Base-by-base conservation (phyloP, 2,329 filamentous ascomycete genomes). In the Immersiporthe knoxdaviesiana region DNA sequence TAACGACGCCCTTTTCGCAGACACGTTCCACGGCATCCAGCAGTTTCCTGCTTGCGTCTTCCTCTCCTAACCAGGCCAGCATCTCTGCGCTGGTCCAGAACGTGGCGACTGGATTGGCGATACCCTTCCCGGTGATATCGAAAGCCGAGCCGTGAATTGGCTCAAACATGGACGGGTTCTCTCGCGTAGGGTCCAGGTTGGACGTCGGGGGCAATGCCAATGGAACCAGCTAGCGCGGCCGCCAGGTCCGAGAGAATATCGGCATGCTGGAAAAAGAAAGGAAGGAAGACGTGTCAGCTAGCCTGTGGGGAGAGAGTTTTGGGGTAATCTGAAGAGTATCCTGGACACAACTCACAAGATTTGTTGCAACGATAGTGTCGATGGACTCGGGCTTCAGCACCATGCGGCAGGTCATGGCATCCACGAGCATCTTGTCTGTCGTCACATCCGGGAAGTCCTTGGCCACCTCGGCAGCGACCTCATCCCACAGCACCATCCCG, bases 401-500 rank as follows among this genome's bases (percentile, higher is more conserved):
- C 88, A 90, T 90, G 12, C 79, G 72, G 5, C 75, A 75, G 4
- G 80, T 81, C 79, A 81, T 81, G 24, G 78, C 78, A 69, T 90
- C 88, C 5, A 90, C 88, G 27, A 90, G 80, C 87, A 90, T 89
- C 80, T 89, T 90, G 71, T 90, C 88, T 62, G 83, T 80, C 59
- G 80, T 80, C 2, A 90, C 87, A 72, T 90, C 87, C 0, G 86
- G 85, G 72, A 86, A 90, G 0, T 89, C 87, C 67, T 78, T 81
- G 0, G 83, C 82, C 18, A 90, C 84, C n/a, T 82, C 79, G 1
- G 77, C 76, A 0, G 86, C 87, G 14, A 91, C 81, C 73, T 89
- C 84, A 74, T 91, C 89, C 89, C 89, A 90, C 72, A 91, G 82
- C 0, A 91, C 88, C 87, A 91, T 89, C 0, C 88, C 88, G 72